Base-by-base conservation (phyloP, 2,329 filamentous ascomycete genomes). In the Aureobasidium lini region DNA sequence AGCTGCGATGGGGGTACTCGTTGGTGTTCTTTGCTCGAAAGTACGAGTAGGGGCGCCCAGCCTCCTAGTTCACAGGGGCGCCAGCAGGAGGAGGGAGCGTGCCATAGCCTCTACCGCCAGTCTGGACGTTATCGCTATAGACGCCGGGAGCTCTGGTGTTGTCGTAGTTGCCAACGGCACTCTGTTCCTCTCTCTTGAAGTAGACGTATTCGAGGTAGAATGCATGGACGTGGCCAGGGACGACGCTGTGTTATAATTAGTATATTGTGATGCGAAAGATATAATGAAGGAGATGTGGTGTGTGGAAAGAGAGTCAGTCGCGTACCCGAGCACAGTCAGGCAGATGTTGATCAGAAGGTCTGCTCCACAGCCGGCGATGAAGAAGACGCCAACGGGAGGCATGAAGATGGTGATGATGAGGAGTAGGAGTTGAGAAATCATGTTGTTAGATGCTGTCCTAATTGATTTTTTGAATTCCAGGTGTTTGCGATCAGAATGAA, bases 151-250 rank as follows among this genome's bases (percentile, higher is more conserved):
- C 87, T 2, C 78, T 79, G 8, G 73, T 68, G 4, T 77, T 75
- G 18, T 79, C 75, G 61, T 79, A 78, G 10, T 78, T 76, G 5
- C 87, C 87, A 36, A 81, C 76, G 47, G 78, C 74, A 2, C 80
- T 79, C 69, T 85, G 81, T 65, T 89, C 85, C 57, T 80, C 81
- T 40, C 87, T 86, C 67, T 89, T 83, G 72, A 87, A 93, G 76
- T 92, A 95, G 63, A 95, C 79, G 71, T 91, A 95, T 73, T 91
- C 84, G 62, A 90, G 65, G 71, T 92, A 94, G 72, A 92, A 91
- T 44, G 88, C 88, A 56, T 71, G 75, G 57, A 93, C 82, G 65
- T 90, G 86, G 7, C 89, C 90, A 0, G 89, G 89, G 53, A 94
- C 73, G 71, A 86, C 89, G 29, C 52, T 57, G 18, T 13, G 29